Percentiles rank a stretch among this genome's conserved stretches.
Conservation (phyloP, 148 eudicot species). For the Camellia lanceoleosa region DNA sequence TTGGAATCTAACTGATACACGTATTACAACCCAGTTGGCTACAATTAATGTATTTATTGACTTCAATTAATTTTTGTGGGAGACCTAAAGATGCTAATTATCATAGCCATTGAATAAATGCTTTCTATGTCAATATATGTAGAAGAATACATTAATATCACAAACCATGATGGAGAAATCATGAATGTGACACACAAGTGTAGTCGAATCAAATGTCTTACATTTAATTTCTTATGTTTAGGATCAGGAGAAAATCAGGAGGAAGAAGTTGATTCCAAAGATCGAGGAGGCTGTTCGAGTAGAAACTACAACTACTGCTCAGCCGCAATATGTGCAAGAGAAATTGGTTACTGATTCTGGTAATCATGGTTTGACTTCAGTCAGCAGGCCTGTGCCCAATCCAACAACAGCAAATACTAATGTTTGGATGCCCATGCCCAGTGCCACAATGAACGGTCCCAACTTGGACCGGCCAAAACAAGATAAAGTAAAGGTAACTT, state of each 20-base stretch:
- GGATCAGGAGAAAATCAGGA: constrained; percentile 68
- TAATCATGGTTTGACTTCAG: constrained; percentile 25
- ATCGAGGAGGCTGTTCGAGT: constrained; percentile 40
- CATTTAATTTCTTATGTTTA: background rate
- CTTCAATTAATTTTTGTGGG: background rate
- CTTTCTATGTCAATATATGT: background rate
- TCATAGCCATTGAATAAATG: background rate
- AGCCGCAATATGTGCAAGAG: constrained; percentile 34
- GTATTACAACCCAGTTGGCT: background rate
- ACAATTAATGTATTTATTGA: background rate
- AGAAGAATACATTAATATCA: background rate
- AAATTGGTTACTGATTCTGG: constrained; percentile 34
- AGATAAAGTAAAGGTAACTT: constrained; percentile 53
- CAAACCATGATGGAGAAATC: background rate
- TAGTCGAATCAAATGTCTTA: background rate
- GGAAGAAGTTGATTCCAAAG: constrained; percentile 54
- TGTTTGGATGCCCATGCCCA: constrained; percentile 32
- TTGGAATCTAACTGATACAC: background rate
- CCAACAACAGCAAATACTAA: constrained; percentile 28
- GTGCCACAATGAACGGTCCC: constrained; percentile 23
- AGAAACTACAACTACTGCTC: constrained; percentile 43
- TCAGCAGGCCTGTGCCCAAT: constrained; percentile 10
- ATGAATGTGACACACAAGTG: background rate
- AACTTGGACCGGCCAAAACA: constrained; percentile 47
- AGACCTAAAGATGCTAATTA: background rate